Conservation (phyloP, 805 yeast species). For the Candida corydali region DNA sequence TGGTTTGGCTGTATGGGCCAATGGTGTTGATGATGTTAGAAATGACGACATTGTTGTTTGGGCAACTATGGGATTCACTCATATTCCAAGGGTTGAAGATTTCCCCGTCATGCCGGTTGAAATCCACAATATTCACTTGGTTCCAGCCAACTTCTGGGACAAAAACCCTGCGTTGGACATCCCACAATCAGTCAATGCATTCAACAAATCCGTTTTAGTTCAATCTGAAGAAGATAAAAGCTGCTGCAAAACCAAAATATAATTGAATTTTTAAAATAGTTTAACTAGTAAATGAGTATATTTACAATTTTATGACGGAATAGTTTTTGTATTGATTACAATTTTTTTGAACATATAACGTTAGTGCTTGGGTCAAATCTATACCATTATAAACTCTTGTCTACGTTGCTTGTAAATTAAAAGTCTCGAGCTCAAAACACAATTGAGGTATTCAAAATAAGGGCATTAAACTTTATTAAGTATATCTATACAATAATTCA, state of each 20-base stretch:
- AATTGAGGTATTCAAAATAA: too few relatives aligned
- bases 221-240: constrained; percentile 14
- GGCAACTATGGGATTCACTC: constrained; percentile 80
- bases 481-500: constrained; percentile 31
- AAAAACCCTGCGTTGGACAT: constrained; percentile 75
- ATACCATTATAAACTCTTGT: too few relatives aligned
- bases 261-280: neutral
- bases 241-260: constrained; percentile 1
- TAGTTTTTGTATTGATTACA: too few relatives aligned
- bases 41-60: constrained; percentile 73
- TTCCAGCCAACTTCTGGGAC: constrained; percentile 72
- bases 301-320: too few relatives aligned
- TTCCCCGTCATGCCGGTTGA: constrained; percentile 91
- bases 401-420: too few relatives aligned
- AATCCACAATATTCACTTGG: constrained; percentile 58
- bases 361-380: too few relatives aligned
- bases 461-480: too few relatives aligned
- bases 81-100: constrained; percentile 78
- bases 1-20: constrained; percentile 70
- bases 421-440: too few relatives aligned
- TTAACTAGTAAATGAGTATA: too few relatives aligned
- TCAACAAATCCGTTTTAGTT: constrained; percentile 58
- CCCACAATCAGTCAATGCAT: constrained; percentile 63
- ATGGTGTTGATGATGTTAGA: constrained; percentile 64
- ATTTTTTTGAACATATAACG: too few relatives aligned